A percentile compares a stretch with the other conserved stretches of the same genome.
phyloP scores from a whole-genome alignment of 257 asterid genomes.

The Solanum chiquidenum region DNA sequence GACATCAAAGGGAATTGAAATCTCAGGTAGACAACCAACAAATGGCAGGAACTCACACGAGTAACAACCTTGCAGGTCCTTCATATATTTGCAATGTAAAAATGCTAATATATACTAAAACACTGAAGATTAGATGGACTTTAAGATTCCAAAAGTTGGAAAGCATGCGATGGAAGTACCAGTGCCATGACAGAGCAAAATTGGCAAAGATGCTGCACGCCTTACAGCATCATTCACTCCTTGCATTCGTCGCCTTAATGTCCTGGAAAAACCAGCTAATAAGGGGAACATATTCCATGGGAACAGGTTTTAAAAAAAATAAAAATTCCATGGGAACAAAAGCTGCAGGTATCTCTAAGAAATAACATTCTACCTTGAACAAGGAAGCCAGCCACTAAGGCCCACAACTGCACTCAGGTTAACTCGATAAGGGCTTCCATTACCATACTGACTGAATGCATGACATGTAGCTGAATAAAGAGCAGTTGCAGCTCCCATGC shows the following conservation, averaged over 20 bases:
- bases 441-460: slow-evolving; percentile 43
- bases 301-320: neutral
- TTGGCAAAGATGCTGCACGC: slow-evolving; percentile 64
- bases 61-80: neutral
- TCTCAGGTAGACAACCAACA: neutral
- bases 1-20: neutral
- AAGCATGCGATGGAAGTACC: slow-evolving; percentile 26
- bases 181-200: slow-evolving; percentile 76
- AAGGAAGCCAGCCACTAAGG: slow-evolving; percentile 90
- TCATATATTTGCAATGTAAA: neutral
- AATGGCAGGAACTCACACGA: neutral
- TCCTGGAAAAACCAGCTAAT: slow-evolving; percentile 27
- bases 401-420: slow-evolving; percentile 44
- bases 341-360: neutral
- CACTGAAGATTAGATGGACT: neutral
- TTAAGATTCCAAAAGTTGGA: neutral
- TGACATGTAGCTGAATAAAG: slow-evolving; percentile 71
- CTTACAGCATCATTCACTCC: slow-evolving; percentile 36
- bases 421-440: slow-evolving; percentile 36
- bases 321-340: neutral
- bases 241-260: slow-evolving; percentile 41
- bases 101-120: neutral
- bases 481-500: slow-evolving; percentile 88
- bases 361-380: slow-evolving; percentile 38
- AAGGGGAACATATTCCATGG: neutral